Evolutionary conservation across 108 stramenopile species (phyloP).

Genomic region (Aurantiochytrium sp.): DNA sequence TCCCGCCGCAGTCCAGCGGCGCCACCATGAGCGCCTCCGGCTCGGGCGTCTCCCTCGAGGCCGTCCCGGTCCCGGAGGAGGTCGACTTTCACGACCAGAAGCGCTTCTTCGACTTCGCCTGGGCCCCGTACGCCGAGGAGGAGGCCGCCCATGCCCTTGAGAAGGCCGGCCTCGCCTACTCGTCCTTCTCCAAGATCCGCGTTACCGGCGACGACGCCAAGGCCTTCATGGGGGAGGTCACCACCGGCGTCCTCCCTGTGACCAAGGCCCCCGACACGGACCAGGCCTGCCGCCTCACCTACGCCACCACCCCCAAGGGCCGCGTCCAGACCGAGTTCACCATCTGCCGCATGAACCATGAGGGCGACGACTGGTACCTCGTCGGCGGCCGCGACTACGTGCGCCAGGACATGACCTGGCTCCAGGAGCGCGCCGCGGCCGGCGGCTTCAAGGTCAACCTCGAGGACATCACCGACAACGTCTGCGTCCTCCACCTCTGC

Average conservation of each 20-base stretch:
- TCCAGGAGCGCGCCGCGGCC: not conserved
- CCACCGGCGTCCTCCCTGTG: slow-evolving; percentile 8
- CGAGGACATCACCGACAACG: not conserved
- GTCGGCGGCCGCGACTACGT: not conserved
- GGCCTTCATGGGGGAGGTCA: slow-evolving; percentile 1
- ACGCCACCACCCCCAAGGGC: slow-evolving; percentile 23
- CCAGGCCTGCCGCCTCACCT: not conserved
- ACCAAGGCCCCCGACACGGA: not conserved
- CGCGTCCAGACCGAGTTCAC: slow-evolving; percentile 31
- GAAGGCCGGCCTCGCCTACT: slow-evolving; percentile 8
- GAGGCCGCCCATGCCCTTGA: slow-evolving; percentile 15
- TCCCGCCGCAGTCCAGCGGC: not conserved
- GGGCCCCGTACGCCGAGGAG: slow-evolving; percentile 7
- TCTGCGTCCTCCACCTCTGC: not conserved
- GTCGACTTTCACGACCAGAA: slow-evolving; percentile 30
- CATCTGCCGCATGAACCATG: slow-evolving; percentile 15
- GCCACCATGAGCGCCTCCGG: too few relatives aligned
- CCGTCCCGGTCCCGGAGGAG: too few relatives aligned
- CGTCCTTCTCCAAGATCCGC: slow-evolving; percentile 33
- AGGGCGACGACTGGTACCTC: slow-evolving; percentile 28
- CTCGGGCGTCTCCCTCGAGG: too few relatives aligned
- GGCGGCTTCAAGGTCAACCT: not conserved
- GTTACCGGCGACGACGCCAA: not conserved
- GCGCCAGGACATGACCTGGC: slow-evolving; percentile 19
- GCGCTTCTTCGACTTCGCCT: not conserved